Base-by-base conservation (phyloP, 164 flowering plant genomes). In the Vitis rotundifolia region DNA sequence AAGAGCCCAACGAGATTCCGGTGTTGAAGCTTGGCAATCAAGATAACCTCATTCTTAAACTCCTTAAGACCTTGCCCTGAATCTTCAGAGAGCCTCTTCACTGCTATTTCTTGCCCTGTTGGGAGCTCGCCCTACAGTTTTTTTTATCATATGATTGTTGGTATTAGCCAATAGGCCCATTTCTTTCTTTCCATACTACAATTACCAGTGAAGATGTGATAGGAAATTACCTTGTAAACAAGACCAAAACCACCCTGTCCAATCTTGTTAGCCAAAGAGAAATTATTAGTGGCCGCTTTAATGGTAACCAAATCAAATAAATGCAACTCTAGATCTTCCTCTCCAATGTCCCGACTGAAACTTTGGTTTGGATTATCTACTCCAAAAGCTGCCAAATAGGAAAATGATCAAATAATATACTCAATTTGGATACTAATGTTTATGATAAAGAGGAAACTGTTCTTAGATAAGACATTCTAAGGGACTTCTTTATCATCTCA, bases 11-110 rank as follows among this genome's bases (percentile, higher is more conserved):
- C 26, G 26, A 88, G 86, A 75, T 85, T 87, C 16, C 79, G 52
- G 71, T 87, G 91, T 26, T 87, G 88, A 62, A 87, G 87, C 50
- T 79, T 82, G 0, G 86, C 66, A 9, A 80, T 79, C 61, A 85
- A 52, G 1, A 51, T 44, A 47, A 82, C 76, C 56, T 87, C 91
- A 71, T 79, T 87, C 72, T 75, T 80, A 63, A 87, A 85, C 62
- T 85, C 84, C 5, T 69, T 11, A 0, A 68, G 14, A 11, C 88
- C 88, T 69, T 85, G 85, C 8, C 68, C 59, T 3, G 86, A 82
- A 22, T 50, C 52, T 31, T 61, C 73, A 1, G 83, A 73, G 3
- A 83, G 81, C 55, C 79, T 80, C 59, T 86, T 83, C 10, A 83
- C 78, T 4, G 87, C 89, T 26, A 85, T 76, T 75, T 81, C 83